Percentiles rank a stretch among this genome's conserved stretches.
Conservation (phyloP, 164 flowering plant genomes). For the Magnolia sinica region DNA sequence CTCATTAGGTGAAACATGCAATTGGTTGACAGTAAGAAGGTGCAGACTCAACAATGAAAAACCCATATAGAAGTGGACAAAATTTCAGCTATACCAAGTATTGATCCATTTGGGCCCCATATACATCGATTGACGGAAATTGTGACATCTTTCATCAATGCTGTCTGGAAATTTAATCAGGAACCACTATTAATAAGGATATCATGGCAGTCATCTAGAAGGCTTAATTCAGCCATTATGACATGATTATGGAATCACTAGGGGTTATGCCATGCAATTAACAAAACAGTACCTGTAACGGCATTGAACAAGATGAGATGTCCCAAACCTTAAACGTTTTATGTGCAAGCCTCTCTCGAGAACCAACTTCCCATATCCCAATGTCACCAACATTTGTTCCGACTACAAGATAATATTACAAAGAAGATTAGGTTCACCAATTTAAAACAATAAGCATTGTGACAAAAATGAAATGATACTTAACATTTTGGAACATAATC, state of each 20-base stretch:
- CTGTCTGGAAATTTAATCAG: conserved; percentile 24
- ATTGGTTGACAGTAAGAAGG: background rate
- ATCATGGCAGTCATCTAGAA: background rate
- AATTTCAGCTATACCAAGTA: conserved; percentile 29
- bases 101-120: conserved; percentile 52
- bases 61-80: background rate
- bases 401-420: conserved; percentile 27
- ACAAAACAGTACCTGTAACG: conserved; percentile 32
- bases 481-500: background rate
- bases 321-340: conserved; percentile 54
- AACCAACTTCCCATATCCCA: conserved; percentile 62
- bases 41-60: background rate
- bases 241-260: background rate
- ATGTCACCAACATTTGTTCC: conserved; percentile 72
- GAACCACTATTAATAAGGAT: conserved; percentile 4
- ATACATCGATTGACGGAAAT: conserved; percentile 46
- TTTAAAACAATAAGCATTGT: background rate
- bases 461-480: background rate
- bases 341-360: conserved; percentile 40
- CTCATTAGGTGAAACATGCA: background rate
- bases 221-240: background rate
- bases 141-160: conserved; percentile 39
- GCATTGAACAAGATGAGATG: conserved; percentile 32
- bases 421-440: background rate
- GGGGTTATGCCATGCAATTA: background rate